Evolutionary conservation across 768 basidiomycete species (phyloP), one percentile per base, ranked within the genome.

Genomic region (Collybia sordida): DNA sequence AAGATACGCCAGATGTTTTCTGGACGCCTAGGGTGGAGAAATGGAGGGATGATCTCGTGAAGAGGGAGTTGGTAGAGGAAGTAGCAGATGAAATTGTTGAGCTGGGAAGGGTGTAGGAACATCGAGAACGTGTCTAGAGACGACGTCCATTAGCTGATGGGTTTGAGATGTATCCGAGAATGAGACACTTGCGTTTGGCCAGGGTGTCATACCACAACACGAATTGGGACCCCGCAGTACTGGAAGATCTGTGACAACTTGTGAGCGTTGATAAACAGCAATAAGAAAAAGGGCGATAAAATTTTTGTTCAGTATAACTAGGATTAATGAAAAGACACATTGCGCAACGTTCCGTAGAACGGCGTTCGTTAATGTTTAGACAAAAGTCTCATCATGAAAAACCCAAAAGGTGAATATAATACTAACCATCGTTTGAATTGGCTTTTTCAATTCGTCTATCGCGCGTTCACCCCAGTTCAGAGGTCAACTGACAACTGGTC

Each of bases 1-100:
- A 63, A 9, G 59, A 34, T 4, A 47, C 56, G 11, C 51, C 54
- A 17, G 47, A 41, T 6, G 38, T 58, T 23, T 75, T 75, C 47
- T 77, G 75, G 75, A 68, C 66, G 18, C 52, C 63, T 39, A 53
- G 64, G 48, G 72, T 76, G 18, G 42, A 50, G 15, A 59, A 58
- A 50, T 78, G 75, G 74, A 61, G 51, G 25, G 54, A 59, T 3
- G 57, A 43, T 1, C 52, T 75, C 25, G 67, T 71, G 9, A 59
- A 59, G 52, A 53, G 61, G 37, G 63, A 72, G 14, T 4, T 74
- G 15, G 56, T 78, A 2, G 70, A 74, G 34, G 51, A 59, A 34
- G 65, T 77, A 4, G 68, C 70, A 4, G 62, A 67, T 12, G 69
- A 74, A 40, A 54, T 78, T 45, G 65, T 63, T 0, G 14, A 14